Evolutionary conservation across 75 land plant species (phyloP).

Genomic region (Pinus tabuliformis): DNA sequence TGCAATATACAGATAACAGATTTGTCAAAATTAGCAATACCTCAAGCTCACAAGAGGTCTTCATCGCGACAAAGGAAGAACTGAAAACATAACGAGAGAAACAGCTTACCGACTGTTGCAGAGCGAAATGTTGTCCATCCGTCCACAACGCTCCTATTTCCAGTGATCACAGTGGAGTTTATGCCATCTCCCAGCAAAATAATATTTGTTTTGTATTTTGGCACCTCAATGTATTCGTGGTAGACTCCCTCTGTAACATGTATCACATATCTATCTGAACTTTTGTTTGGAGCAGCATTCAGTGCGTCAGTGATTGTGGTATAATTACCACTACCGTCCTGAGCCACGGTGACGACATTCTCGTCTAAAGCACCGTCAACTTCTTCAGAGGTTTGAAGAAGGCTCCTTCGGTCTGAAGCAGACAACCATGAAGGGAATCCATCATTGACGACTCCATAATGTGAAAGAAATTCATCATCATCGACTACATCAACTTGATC

Average conservation of each 20-base stretch:
- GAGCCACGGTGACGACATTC: conserved; percentile 30
- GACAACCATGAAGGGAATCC: conserved; percentile 61
- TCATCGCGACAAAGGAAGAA: too few relatives aligned
- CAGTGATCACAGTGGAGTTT: conserved; percentile 62
- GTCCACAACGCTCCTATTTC: conserved; percentile 35
- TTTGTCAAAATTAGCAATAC: too few relatives aligned
- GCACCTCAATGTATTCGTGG: conserved; percentile 53
- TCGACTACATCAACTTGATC: too few relatives aligned
- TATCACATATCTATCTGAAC: conserved; percentile 49
- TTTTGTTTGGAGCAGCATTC: conserved; percentile 38
- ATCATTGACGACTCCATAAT: neutral
- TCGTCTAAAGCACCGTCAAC: neutral
- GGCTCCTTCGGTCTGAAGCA: conserved; percentile 12
- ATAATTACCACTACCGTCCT: conserved; percentile 54
- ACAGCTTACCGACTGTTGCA: conserved; percentile 63
- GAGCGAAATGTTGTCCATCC: conserved; percentile 83
- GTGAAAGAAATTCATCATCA: too few relatives aligned
- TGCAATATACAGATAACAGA: too few relatives aligned
- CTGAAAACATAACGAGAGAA: conserved; percentile 7
- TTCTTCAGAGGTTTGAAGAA: neutral
- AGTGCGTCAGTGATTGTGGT: conserved; percentile 40
- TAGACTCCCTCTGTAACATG: conserved; percentile 69
- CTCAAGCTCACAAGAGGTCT: too few relatives aligned
- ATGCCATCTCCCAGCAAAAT: conserved; percentile 51
- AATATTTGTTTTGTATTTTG: conserved; percentile 40